Evolutionary conservation across 202 grass and related monocot species (phyloP).

Genomic region (Thinopyrum obtusiflorum): DNA sequence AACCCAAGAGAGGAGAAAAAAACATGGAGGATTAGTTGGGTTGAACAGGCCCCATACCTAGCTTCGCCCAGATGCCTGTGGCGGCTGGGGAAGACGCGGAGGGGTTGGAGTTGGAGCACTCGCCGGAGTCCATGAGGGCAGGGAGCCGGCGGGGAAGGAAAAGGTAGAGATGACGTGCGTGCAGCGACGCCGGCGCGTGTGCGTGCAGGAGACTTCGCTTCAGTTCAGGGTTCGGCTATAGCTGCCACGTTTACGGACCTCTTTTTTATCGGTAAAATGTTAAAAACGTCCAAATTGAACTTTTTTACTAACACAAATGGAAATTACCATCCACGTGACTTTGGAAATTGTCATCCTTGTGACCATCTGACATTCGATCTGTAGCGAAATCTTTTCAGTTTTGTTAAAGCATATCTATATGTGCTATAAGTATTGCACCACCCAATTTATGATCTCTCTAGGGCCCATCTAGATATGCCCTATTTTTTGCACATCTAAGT

Average conservation of each 20-base stretch:
- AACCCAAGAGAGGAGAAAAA: background rate
- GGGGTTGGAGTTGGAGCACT: constrained; percentile 53
- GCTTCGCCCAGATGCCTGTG: constrained; percentile 56
- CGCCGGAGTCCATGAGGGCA: constrained; percentile 68
- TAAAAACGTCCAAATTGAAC: too few species aligned
- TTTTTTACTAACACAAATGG: too few species aligned
- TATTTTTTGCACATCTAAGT: too few species aligned
- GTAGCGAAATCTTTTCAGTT: too few species aligned
- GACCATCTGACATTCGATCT: too few species aligned
- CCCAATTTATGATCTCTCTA: too few species aligned
- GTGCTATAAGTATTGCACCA: too few species aligned
- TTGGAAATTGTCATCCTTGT: too few species aligned
- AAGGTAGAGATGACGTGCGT: background rate
- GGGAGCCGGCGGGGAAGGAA: background rate
- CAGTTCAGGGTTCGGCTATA: background rate
- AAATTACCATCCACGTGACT: too few species aligned
- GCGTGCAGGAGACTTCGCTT: background rate
- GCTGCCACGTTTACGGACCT: background rate
- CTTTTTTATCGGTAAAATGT: too few species aligned
- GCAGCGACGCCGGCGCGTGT: background rate
- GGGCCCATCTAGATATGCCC: too few species aligned
- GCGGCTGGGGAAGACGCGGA: constrained; percentile 13
- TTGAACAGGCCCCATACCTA: constrained; percentile 38
- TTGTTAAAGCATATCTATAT: too few species aligned
- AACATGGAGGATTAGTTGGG: background rate